These are phyloP conservation scores for Geosmithia morbida DNA, from an alignment of 2,329 filamentous ascomycete species.

Conservation along the genomic window DNA sequence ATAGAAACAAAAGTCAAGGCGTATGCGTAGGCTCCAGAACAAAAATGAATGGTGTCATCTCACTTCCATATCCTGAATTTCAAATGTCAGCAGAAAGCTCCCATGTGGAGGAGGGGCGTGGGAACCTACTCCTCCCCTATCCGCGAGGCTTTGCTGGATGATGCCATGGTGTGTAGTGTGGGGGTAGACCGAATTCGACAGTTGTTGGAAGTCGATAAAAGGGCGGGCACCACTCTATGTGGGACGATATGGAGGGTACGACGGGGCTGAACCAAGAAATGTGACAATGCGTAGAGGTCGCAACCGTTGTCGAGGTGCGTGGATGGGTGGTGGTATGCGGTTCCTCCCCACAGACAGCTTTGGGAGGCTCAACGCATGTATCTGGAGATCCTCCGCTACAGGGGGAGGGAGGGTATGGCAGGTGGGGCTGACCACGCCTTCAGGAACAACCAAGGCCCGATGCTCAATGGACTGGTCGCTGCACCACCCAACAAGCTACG, in stretches of 20 bases:
- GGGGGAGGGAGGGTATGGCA: not conserved
- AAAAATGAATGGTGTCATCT: constrained; percentile 11
- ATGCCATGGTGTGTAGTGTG: constrained; percentile 29
- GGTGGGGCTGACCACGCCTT: constrained; percentile 5
- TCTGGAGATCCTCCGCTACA: not conserved
- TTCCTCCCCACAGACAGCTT: not conserved
- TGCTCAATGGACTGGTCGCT: constrained; percentile 7
- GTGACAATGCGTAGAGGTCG: not conserved
- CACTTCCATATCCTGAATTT: constrained; percentile 75
- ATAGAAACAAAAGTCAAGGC: not conserved
- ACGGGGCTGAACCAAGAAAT: not conserved
- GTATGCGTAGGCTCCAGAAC: not conserved
- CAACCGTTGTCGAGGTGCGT: not conserved
- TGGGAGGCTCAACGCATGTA: not conserved
- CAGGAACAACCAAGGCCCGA: constrained; percentile 21
- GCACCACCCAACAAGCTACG: not conserved
- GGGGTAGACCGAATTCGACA: not conserved
- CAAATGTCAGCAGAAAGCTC: constrained; percentile 1
- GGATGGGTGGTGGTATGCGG: not conserved
- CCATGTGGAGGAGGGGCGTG: not conserved
- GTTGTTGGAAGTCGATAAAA: not conserved
- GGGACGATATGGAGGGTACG: not conserved
- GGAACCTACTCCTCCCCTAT: constrained; percentile 46
- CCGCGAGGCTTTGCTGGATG: constrained; percentile 44
- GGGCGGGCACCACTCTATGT: not conserved